Conservation (phyloP, 768 basidiomycete genomes). For the Hypholoma fasciculare region DNA sequence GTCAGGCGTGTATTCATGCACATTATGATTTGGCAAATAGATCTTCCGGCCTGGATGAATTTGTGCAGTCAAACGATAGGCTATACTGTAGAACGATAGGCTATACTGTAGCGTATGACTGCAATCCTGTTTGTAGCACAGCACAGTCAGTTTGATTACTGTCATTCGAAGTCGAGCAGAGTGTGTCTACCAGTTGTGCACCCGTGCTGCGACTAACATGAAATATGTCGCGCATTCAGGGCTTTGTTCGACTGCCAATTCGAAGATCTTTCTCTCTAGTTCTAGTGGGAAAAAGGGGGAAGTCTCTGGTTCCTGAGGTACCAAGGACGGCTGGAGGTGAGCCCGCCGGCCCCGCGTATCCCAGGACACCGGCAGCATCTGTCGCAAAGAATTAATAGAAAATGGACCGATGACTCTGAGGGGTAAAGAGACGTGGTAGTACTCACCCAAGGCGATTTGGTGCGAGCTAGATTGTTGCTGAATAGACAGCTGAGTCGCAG, state of each 20-base stretch:
- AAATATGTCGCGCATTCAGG: background rate
- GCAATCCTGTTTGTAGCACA: constrained; percentile 6
- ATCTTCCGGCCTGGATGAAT: background rate
- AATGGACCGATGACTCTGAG: too few relatives aligned
- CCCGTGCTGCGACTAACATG: constrained; percentile 13
- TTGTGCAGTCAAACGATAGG: background rate
- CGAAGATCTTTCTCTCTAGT: background rate
- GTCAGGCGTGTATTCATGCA: background rate
- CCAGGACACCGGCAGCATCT: too few relatives aligned
- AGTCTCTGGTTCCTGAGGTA: too few relatives aligned
- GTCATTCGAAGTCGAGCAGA: background rate
- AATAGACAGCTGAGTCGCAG: too few relatives aligned
- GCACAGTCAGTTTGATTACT: background rate
- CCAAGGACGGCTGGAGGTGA: too few relatives aligned
- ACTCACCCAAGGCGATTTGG: too few relatives aligned
- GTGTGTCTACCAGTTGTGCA: constrained; percentile 10
- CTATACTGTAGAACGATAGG: constrained; percentile 2
- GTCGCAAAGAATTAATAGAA: too few relatives aligned
- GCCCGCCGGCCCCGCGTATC: too few relatives aligned
- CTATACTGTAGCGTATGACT: constrained; percentile 4
- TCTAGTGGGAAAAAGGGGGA: background rate
- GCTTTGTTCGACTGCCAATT: background rate
- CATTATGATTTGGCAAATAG: background rate
- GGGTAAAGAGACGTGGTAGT: too few relatives aligned
- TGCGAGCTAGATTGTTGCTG: too few relatives aligned